Percentiles rank a stretch among this genome's conserved stretches.
Conservation (phyloP, 768 basidiomycete genomes). For the Mycena albidolilacea region DNA sequence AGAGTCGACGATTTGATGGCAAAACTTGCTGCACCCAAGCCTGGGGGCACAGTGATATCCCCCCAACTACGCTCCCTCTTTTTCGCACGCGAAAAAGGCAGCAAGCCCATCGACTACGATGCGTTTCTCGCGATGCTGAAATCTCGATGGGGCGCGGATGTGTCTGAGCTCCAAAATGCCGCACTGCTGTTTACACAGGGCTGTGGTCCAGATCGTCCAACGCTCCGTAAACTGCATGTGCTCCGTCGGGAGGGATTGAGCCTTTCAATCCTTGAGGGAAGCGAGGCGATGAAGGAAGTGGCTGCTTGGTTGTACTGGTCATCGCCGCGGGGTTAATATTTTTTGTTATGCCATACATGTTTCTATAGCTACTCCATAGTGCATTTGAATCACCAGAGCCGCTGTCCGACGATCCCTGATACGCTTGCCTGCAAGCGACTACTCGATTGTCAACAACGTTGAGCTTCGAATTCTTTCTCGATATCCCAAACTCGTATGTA, state of each 20-base stretch:
- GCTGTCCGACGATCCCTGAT: too few relatives aligned
- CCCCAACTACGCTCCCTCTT: neutral
- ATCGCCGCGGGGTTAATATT: neutral
- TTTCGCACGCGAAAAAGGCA: neutral
- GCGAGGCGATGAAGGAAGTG: neutral
- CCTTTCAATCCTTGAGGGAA: neutral
- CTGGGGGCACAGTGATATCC: neutral
- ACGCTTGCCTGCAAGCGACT: too few relatives aligned
- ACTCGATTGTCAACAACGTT: too few relatives aligned
- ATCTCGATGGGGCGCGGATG: neutral
- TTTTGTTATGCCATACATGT: too few relatives aligned
- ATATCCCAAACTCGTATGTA: too few relatives aligned
- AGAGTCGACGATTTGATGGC: neutral
- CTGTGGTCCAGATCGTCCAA: neutral
- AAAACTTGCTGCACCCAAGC: neutral
- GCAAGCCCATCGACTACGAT: neutral
- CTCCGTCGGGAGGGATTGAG: neutral
- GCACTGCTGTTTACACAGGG: neutral
- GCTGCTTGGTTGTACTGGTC: neutral
- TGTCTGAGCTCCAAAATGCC: neutral
- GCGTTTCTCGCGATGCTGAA: slow-evolving; percentile 2
- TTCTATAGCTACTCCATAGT: too few relatives aligned
- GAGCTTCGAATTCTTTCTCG: too few relatives aligned
- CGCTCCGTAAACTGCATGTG: neutral
- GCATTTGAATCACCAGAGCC: too few relatives aligned